Evolutionary conservation across 2,329 filamentous ascomycete species (phyloP).

Genomic region (Laburnicola sp.): DNA sequence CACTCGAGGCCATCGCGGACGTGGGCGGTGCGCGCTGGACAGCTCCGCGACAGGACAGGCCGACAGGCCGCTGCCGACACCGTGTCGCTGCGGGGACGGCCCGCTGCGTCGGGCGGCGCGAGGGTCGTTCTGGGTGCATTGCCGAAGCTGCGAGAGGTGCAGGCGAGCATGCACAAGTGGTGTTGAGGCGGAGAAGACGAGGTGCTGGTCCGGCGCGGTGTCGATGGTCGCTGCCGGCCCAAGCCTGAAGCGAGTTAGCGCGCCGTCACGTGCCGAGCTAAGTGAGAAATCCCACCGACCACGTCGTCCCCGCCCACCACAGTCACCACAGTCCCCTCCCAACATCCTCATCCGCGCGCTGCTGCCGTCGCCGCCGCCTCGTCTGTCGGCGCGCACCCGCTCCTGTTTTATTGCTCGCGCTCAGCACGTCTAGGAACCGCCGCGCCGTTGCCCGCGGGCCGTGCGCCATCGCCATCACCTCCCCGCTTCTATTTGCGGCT

Average conservation of each 20-base stretch:
- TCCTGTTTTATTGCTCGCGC: slow-evolving; percentile 9
- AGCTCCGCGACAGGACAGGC: background rate
- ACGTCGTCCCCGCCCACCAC: slow-evolving; percentile 32
- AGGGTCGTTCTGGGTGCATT: slow-evolving; percentile 16
- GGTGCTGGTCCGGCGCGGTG: slow-evolving; percentile 19
- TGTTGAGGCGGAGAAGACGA: slow-evolving; percentile 21
- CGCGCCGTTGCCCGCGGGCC: slow-evolving; percentile 31
- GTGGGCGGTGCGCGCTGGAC: background rate
- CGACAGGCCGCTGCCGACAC: background rate
- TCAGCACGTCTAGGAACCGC: slow-evolving; percentile 24
- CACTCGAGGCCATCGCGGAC: background rate
- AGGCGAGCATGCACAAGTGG: slow-evolving; percentile 23
- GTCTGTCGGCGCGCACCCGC: slow-evolving; percentile 13
- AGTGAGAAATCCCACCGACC: slow-evolving; percentile 38
- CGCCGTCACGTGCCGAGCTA: slow-evolving; percentile 32
- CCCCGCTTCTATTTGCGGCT: slow-evolving; percentile 45
- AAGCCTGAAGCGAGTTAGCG: slow-evolving; percentile 21
- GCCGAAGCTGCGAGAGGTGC: slow-evolving; percentile 18
- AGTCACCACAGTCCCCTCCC: slow-evolving; percentile 24
- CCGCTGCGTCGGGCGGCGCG: slow-evolving; percentile 14
- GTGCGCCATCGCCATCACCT: slow-evolving; percentile 40
- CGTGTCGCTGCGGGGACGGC: background rate
- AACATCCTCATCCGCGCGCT: slow-evolving; percentile 8
- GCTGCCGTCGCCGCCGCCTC: slow-evolving; percentile 10
- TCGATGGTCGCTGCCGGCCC: slow-evolving; percentile 18